Base-by-base conservation (phyloP, 768 basidiomycete genomes). In the Leucocoprinus birnbaumii region DNA sequence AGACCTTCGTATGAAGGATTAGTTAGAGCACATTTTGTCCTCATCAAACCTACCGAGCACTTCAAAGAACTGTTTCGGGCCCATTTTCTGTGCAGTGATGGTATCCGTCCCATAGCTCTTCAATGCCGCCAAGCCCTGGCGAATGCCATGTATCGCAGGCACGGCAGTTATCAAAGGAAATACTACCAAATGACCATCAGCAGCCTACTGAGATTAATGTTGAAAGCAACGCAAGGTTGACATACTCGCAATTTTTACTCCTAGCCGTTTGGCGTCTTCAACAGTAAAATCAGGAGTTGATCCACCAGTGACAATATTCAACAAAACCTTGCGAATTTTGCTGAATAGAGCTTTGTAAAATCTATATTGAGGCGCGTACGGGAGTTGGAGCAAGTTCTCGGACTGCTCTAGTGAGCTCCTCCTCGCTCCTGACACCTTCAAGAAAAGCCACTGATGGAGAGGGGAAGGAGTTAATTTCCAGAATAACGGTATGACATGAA, bases 71-170 rank as follows among this genome's bases (percentile, higher is more conserved):
- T 72, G 66, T 56, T 74, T 79, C 22, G 80, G 80, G 55, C 77
- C 75, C 78, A 81, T 79, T 22, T 74, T 71, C 25, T 58, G 58
- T 1, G 63, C 65, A n/a, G 72, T 52, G 55, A 59, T 34, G 55
- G 74, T 73, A 63, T 80, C 80, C 8, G 77, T 78, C 21, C 79
- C 79, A 4, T 74, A 78, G 61, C 73, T 70, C 63, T 79, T 81
- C 47, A 81, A 66, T 11, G 75, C 73, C 25, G 71, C 66, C 64
- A 80, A 73, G 7, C 77, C 79, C 7, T 71, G 72, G 6, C 78
- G 75, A 37, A 80, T 75, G 13, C 69, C 76, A 58, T 80, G 80
- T 0, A 80, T 68, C 3, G 73, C 74, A n/a, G 78, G 73, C 40
- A 79, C 70, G 51, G 73, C 72, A 27, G 78, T 73, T 0, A 81